phyloP scores from a whole-genome alignment of 2,329 filamentous ascomycete genomes.

The Phaeosphaeria sp. region DNA sequence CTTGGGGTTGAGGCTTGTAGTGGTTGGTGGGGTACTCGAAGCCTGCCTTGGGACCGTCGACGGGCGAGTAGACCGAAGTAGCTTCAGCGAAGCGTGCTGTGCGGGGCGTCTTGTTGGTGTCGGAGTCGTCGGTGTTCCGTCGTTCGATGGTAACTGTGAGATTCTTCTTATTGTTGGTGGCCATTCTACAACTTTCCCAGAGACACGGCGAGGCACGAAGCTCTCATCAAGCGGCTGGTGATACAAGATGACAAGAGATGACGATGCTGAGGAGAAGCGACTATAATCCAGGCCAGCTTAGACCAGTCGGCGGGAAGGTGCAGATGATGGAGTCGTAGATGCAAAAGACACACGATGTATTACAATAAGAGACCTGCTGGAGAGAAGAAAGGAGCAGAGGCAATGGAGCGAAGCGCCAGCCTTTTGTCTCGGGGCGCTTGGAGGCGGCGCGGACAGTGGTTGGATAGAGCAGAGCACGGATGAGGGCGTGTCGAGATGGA shows the following conservation, averaged over 20 bases:
- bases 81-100: conserved; percentile 83
- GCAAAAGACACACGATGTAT: conserved; percentile 45
- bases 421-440: conserved; percentile 52
- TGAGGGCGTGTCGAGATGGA: conserved; percentile 40
- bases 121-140: conserved; percentile 50
- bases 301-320: conserved; percentile 40
- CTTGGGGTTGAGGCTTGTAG: conserved; percentile 69
- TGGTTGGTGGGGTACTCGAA: conserved; percentile 63
- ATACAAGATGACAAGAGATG: conserved; percentile 10
- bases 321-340: conserved; percentile 31
- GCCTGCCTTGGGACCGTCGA: conserved; percentile 62
- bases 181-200: conserved; percentile 51
- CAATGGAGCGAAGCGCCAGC: conserved; percentile 45
- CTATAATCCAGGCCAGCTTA: conserved; percentile 49
- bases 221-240: conserved; percentile 38
- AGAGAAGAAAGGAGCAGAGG: conserved; percentile 42
- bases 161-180: conserved; percentile 54
- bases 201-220: conserved; percentile 40
- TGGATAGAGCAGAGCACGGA: conserved; percentile 40
- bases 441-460: conserved; percentile 31
- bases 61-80: conserved; percentile 78
- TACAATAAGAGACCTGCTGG: conserved; percentile 53
- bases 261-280: conserved; percentile 36
- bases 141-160: conserved; percentile 50
- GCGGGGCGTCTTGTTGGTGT: conserved; percentile 68